Conservation (phyloP, 305 asterid genomes). For the Rubia tinctorum region DNA sequence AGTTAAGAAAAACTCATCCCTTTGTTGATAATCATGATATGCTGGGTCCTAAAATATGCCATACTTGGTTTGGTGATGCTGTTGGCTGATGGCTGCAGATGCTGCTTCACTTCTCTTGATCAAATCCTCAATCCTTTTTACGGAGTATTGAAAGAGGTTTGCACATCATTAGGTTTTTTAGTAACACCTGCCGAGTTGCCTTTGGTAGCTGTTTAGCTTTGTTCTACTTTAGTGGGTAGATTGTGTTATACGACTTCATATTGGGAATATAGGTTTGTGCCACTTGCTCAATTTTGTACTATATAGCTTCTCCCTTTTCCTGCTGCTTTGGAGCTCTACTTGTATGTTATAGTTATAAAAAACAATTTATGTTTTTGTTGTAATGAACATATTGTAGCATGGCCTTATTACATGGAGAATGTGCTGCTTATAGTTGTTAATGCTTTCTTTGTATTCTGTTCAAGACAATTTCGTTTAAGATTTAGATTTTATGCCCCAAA, state of each 20-base stretch:
- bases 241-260: conserved; percentile 20
- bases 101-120: conserved; percentile 11
- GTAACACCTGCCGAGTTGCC: not conserved
- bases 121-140: not conserved
- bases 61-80: conserved; percentile 15
- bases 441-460: not conserved
- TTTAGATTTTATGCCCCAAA: not conserved
- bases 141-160: conserved; percentile 12
- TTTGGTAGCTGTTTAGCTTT: conserved; percentile 3
- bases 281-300: conserved; percentile 19
- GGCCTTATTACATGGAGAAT: not conserved
- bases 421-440: not conserved
- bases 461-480: not conserved
- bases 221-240: conserved; percentile 13
- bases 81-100: conserved; percentile 18
- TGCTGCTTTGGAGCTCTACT: not conserved
- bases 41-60: conserved; percentile 2
- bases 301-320: not conserved
- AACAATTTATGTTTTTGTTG: not conserved
- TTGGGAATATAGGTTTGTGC: conserved; percentile 14
- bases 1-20: conserved; percentile 31
- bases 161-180: not conserved
- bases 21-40: not conserved
- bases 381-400: not conserved
- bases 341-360: conserved; percentile 4